Base-by-base conservation (phyloP, 129 eudicot genomes). In the Logfia minima region DNA sequence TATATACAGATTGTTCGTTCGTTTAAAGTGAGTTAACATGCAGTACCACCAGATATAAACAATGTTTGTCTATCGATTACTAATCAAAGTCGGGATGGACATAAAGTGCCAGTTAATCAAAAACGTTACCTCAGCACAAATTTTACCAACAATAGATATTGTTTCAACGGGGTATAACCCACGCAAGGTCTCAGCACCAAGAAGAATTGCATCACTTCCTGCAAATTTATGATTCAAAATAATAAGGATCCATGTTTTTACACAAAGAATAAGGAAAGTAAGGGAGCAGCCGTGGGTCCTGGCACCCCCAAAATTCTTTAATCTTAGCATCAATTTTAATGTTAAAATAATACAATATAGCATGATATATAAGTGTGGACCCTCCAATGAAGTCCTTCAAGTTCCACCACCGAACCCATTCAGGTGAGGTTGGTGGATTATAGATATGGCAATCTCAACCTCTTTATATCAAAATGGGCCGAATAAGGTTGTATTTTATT, bases 121-220 rank as follows among this genome's bases (percentile, higher is more conserved):
- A 63, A 14, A 78, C 1, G 14, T 32, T 78, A 89, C 94, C 91
- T 89, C 94, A 23, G 90, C 82, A 80, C 91, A 88, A 43, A 88
- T 88, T 84, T 87, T 88, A 45, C 87, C 88, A 82, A 88, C 88
- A 67, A 79, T 88, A 37, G 89, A 86, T 51, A 89, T 85, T 9
- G 91, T 86, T 71, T 89, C 94, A 74, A 84, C 81, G 11, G 94
- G 94, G 82, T 89, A 89, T 70, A 89, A 65, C 66, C 94, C 94
- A 66, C 94, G 87, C 66, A 84, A 78, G 61, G 94, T 89, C 85
- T 89, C 94, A 72, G 94, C 91, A 55, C 94, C 94, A 60, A 89
- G 94, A 71, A 89, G 89, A 82, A 89, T 89, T 45, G 91, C 89
- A 80, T 89, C 94, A 86, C 89, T 86, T 67, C 94, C 94, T 89